A percentile compares a stretch with the other conserved stretches of the same genome.
These are phyloP conservation scores for Juncus effusus DNA, from an alignment of 176 grass and related monocot genomes.

Conservation along the genomic window DNA sequence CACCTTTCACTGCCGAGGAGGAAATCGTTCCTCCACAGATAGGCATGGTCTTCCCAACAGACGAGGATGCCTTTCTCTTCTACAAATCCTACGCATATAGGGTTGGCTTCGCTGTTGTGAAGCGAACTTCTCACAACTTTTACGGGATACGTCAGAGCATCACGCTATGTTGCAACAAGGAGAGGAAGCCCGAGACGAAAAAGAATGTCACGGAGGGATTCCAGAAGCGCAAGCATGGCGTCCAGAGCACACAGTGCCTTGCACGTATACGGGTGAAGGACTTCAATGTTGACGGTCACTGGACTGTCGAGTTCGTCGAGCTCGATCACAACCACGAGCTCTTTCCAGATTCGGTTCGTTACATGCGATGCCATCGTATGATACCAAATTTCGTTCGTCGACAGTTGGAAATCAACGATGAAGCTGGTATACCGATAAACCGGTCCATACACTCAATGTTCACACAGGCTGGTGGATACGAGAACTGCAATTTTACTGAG, in stretches of 20 bases:
- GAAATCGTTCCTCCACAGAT: no score
- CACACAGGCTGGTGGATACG: neutral
- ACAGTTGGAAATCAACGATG: neutral
- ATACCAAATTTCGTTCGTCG: neutral
- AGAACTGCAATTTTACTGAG: neutral
- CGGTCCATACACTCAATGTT: neutral
- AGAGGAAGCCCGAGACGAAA: neutral
- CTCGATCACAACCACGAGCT: neutral
- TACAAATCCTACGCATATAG: neutral
- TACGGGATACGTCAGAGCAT: neutral
- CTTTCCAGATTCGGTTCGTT: neutral
- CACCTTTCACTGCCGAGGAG: no score
- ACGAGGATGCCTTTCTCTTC: neutral
- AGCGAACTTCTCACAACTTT: neutral
- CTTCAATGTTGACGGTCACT: neutral
- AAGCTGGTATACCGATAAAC: neutral
- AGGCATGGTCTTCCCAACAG: no score
- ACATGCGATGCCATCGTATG: neutral
- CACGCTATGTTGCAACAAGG: neutral
- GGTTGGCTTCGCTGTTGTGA: neutral
- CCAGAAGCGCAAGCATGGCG: neutral
- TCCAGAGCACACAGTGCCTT: neutral
- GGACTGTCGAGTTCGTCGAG: neutral
- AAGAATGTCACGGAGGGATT: neutral
- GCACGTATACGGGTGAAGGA: neutral